These are phyloP conservation scores for Fusarium xylarioides DNA, from an alignment of 2,329 filamentous ascomycete species.

Conservation along the genomic window DNA sequence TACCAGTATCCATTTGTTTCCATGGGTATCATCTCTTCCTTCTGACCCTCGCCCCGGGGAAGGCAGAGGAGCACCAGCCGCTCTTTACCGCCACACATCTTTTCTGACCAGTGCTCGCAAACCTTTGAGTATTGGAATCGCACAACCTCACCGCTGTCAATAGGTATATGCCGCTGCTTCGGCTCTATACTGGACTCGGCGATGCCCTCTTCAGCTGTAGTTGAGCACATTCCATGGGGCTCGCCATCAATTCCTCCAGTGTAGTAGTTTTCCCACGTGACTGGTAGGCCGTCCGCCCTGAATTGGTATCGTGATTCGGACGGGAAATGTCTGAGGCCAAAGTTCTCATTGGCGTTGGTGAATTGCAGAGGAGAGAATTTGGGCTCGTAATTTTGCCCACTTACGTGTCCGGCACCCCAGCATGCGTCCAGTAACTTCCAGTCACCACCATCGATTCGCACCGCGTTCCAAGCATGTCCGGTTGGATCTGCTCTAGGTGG, in stretches of 20 bases:
- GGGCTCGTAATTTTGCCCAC: conserved; percentile 68
- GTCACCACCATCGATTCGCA: conserved; percentile 82
- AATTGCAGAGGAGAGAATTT: conserved; percentile 73
- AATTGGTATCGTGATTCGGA: conserved; percentile 74
- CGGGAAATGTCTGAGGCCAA: conserved; percentile 85
- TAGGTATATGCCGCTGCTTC: conserved; percentile 61
- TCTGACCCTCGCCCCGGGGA: conserved; percentile 71
- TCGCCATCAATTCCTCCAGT: conserved; percentile 65
- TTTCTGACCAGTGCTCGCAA: conserved; percentile 85
- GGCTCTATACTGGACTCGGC: conserved; percentile 68
- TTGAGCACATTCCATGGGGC: conserved; percentile 57
- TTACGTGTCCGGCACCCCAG: conserved; percentile 82
- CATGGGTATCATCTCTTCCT: conserved; percentile 75
- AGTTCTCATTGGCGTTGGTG: conserved; percentile 75
- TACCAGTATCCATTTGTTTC: conserved; percentile 82
- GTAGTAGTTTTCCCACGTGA: conserved; percentile 86
- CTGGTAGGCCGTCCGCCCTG: conserved; percentile 72
- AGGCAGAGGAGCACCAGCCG: conserved; percentile 77
- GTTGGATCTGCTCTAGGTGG: conserved; percentile 70
- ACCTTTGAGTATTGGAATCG: conserved; percentile 83
- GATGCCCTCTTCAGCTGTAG: conserved; percentile 60
- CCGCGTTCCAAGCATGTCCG: conserved; percentile 92
- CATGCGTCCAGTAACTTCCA: conserved; percentile 95
- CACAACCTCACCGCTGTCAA: conserved; percentile 65
- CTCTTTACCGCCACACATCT: conserved; percentile 72